Evolutionary conservation across 179 eudicot species (phyloP), one percentile per base, ranked within the genome.

Genomic region (Silene coronaria): DNA sequence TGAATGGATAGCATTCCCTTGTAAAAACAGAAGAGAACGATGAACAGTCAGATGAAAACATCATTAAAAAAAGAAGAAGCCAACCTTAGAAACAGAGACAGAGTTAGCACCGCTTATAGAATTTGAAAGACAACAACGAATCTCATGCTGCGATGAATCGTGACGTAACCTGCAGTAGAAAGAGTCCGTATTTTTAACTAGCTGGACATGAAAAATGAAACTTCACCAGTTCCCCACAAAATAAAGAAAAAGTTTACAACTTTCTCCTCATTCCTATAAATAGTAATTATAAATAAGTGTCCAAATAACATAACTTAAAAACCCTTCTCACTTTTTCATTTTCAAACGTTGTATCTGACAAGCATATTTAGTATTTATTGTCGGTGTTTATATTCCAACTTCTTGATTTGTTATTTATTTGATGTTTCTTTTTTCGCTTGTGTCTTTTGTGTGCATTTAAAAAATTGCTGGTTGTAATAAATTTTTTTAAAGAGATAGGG

Each of bases 31-130:
- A 3, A 24, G 60, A 70, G 26, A 70, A 70, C 14, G 48, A 65
- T 7, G 51, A 23, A 24, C 19, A 5, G 10, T 70, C 22, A 14
- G 5, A 22, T 59, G 30, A 38, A 42, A 11, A 38, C 5, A 19
- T 22, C 48, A 11, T n/a, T 0, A 2, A 42, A 6, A 68, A 65
- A 38, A 16, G 32, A 65, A 61, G 59, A 36, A 48, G 10, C 75
- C 57, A 81, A 87, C 90, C 90, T 85, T 67, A 67, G 69, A 51
- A 75, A 48, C 67, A 10, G 77, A 57, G 30, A 32, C 13, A 28
- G 23, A 46, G 68, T 60, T 19, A 19, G 80, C 61, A 67, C 66
- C 76, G 21, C 28, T 77, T 61, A 53, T n/a, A 27, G 38, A 75
- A 73, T 45, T 72, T 45, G 67, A 24, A 27, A 67, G 76, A 67